Base-by-base conservation (phyloP, 1,139 yeast species). In the Kodamaea anthophila region DNA sequence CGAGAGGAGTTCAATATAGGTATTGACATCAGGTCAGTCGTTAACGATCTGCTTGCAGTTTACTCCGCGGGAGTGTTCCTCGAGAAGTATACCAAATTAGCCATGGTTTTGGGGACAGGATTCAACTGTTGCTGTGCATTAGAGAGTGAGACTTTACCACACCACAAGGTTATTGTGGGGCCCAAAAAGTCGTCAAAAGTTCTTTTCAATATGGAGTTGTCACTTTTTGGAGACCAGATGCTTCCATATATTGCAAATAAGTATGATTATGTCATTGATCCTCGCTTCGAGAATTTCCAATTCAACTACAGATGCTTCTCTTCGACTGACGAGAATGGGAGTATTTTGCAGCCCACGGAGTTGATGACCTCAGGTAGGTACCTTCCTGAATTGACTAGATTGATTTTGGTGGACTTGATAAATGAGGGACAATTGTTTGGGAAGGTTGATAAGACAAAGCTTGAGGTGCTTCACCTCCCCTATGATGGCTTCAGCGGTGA, bases 311-410 rank as follows among this genome's bases (percentile, higher is more conserved):
- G 53, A 34, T 52, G 66, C 13, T 65, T 51, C 44, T 54, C 62
- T 63, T 37, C 43, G 5, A 38, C 47, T 5, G 70, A 61, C 34
- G 23, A 24, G 4, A 43, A 50, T n/a, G 37, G 49, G 12, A 47
- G 51, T 7, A 53, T 70, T 22, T 67, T 70, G 43, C 80, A 74
- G 45, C 81, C 81, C 2, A 51, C 65, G 26, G 81, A 74, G 44
- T 53, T 69, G 35, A 54, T 72, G 58, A 63, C 75, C 21, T 59
- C 74, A 28, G 81, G 80, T 2, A 54, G 80, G 40, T 74, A 74
- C 47, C 55, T 74, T 31, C 73, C 76, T 8, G 81, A 74, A 43
- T 47, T 73, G 34, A 51, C 68, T 5, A 53, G 80, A 28, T 50
- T 68, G 32, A 60, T 60, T 3, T 32, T 71, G 23, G 43, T 56